A percentile compares a stretch with the other conserved stretches of the same genome.
Evolutionary conservation across 108 stramenopile genomes (phyloP).

Genomic region (Conticribra weissflogii): DNA sequence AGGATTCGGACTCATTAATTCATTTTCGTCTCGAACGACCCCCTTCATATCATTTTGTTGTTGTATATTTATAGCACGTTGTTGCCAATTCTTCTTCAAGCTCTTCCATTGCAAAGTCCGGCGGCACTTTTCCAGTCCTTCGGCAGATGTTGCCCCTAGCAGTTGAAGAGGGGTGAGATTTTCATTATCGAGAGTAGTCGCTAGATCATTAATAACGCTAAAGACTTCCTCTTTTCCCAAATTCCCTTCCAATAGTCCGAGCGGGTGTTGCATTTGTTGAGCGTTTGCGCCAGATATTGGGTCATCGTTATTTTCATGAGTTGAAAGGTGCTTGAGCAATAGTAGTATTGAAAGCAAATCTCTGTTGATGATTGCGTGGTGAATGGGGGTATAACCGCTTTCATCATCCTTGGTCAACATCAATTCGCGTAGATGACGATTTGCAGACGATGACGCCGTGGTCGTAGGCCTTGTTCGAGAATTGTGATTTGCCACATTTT

Average conservation of each 20-base stretch:
- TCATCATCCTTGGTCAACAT: conserved; percentile 50
- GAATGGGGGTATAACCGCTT: conserved; percentile 73
- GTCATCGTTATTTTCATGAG: conserved; percentile 18
- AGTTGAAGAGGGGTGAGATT: conserved; percentile 68
- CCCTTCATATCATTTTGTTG: conserved; percentile 1
- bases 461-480: not conserved
- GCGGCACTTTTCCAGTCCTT: conserved; percentile 59
- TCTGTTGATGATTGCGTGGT: conserved; percentile 58
- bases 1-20: not conserved
- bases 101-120: conserved; percentile 24
- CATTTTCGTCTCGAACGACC: no score
- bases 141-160: conserved; percentile 51
- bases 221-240: not conserved
- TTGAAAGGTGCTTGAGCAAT: conserved; percentile 53
- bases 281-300: not conserved
- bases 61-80: not conserved
- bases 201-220: conserved; percentile 31
- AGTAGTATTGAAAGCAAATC: conserved; percentile 59
- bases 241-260: conserved; percentile 22
- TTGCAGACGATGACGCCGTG: not conserved
- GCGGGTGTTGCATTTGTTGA: conserved; percentile 27
- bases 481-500: conserved; percentile 2
- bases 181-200: conserved; percentile 53
- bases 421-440: conserved; percentile 2
- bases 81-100: conserved; percentile 26